phyloP scores from a whole-genome alignment of 257 asterid species.

The Solanum dulcamara region DNA sequence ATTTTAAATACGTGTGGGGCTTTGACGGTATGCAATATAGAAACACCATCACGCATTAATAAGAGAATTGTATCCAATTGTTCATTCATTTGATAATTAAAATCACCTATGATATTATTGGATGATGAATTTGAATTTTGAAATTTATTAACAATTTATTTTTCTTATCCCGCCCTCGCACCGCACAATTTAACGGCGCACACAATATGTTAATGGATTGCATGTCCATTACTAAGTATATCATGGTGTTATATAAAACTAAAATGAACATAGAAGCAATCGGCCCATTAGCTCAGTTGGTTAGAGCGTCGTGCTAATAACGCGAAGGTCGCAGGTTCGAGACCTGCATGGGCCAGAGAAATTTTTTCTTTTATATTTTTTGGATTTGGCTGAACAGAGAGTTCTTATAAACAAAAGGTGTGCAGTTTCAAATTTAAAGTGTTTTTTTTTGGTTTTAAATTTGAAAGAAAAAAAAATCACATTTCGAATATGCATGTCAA shows the following conservation, averaged over 20 bases:
- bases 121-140: not conserved
- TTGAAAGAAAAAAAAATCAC: too few species aligned
- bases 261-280: rapidly evolving
- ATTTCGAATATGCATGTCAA: not conserved
- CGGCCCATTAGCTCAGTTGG: conserved; percentile 27
- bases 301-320: conserved; percentile 34
- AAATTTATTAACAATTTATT: too few species aligned
- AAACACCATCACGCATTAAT: not conserved
- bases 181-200: too few species aligned
- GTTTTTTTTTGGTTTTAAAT: too few species aligned
- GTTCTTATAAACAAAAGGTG: not conserved
- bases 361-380: not conserved
- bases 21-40: not conserved
- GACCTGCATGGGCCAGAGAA: conserved; percentile 20
- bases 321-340: conserved; percentile 36
- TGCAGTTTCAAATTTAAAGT: not conserved
- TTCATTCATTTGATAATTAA: not conserved
- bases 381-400: not conserved
- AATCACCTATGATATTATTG: not conserved
- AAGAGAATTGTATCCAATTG: not conserved
- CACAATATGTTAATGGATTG: too few species aligned
- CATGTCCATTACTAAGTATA: too few species aligned
- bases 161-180: too few species aligned
- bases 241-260: too few species aligned
- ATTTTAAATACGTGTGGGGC: too few species aligned